Base-by-base conservation (phyloP, 139 green algal genomes). In the Chlamydomonas sphaeroides region DNA sequence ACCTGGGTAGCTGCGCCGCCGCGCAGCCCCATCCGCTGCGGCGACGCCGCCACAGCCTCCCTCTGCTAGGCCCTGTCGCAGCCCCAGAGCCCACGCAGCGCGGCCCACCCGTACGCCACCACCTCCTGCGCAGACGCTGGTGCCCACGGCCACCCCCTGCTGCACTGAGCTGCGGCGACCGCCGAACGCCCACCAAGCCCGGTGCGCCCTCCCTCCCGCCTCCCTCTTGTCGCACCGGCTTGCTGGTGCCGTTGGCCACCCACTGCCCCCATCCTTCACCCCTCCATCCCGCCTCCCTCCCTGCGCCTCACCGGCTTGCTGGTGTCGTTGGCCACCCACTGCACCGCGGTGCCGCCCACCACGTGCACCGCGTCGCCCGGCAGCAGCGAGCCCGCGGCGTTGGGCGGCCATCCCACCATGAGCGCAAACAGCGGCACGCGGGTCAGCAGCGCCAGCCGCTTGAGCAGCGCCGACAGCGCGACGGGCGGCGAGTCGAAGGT, bases 351-450 rank as follows among this genome's bases (percentile, higher is more conserved):
- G 10, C 73, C 77, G 57, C 72, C 78, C 30, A 61, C 56, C 56
- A 89, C 48, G 17, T 71, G 41, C 48, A 83, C 65, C n/a, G 79
- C 85, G 48, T 89, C 85, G 56, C 78, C 78, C 28, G 85, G 73
- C 79, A 89, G 80, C 69, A 66, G 41, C 51, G 80, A n/a, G 69
- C 63, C 78, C n/a, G 28, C 39, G 32, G 28, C 25, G 45, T 63
- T 42, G 51, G 56, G 56, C 56, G 56, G 56, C 56, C 56, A 62
- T 21, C 56, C 56, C 56, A 72, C 17, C 49, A 65, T 51, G 18
- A 73, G 42, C 3, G 49, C 21, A 33, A 74, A 73, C 21, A 63
- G 72, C 39, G 72, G 72, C 38, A 42, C 26, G 17, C 72, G 72
- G 26, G 57, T 41, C 32, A 69, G 72, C 4, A 4, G 36, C 35